Base-by-base conservation (phyloP, 805 yeast species). In the Wickerhamiella hasegawae region DNA sequence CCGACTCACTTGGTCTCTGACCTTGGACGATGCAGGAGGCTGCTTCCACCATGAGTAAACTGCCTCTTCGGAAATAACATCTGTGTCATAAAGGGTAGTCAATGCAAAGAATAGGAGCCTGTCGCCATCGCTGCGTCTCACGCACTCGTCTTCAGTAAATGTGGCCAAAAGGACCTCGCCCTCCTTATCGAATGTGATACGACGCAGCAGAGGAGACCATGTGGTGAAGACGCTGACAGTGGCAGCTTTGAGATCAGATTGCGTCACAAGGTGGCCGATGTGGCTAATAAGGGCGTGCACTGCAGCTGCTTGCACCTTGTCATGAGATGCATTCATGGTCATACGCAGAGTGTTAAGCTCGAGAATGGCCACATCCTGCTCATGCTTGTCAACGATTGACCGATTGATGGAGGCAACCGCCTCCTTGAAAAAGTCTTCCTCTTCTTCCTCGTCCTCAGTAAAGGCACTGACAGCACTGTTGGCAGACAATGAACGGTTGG, bases 321-420 rank as follows among this genome's bases (percentile, higher is more conserved):
- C 92, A 56, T 90, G 87, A 0, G 90, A 70, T 14, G 84, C 98
- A 54, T 90, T 83, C 90, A 85, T 79, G 49, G 95, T 82, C 98
- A 90, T 87, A 59, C 97, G 70, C 51, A 90, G 66, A 0, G 98
- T 90, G 54, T 87, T 87, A 48, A 90, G 68, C 59, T 90, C 98
- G 40, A 90, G 62, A 43, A 83, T 60, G 0, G 98, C 96, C 11
- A 94, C 85, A 53, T 87, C 96, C 40, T 83, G 65, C 49, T 81
- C 93, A 57, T 90, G 98, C 54, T 83, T 80, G 50, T 85, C 77
- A 46, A 80, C 87, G 57, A 90, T 69, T 1, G 98, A 93, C 52
- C 98, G 69, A 46, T 76, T 82, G 22, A 90, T 80, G 0, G 96
- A 83, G 9, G 93, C 95, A 40, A 78, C 64, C n/a, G 95, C 98